Conservation (phyloP, 176 grass and related monocot genomes). For the Oryza australiensis region DNA sequence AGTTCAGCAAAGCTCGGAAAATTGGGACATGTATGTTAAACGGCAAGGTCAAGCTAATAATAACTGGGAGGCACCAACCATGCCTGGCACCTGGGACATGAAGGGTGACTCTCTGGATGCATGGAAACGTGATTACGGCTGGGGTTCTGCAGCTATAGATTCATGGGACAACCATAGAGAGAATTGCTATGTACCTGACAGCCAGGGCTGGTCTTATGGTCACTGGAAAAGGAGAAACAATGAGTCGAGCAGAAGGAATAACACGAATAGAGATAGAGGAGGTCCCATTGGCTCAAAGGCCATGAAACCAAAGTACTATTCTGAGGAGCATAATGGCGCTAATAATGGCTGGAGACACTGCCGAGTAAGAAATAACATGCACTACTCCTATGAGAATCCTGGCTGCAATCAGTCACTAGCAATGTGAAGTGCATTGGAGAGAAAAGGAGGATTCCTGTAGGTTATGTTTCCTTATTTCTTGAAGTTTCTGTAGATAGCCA, state of each 20-base stretch:
- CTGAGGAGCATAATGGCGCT: slow-evolving; percentile 7
- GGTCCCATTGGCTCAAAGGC: slow-evolving; percentile 44
- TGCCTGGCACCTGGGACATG: slow-evolving; percentile 35
- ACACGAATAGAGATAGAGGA: slow-evolving; percentile 48
- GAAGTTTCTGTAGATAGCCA: slow-evolving; percentile 32
- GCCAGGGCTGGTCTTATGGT: slow-evolving; percentile 30
- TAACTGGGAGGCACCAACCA: slow-evolving; percentile 27
- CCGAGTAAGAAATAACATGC: slow-evolving; percentile 44
- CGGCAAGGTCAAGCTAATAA: slow-evolving; percentile 31
- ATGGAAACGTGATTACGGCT: slow-evolving; percentile 39
- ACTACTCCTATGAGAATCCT: slow-evolving; percentile 45
- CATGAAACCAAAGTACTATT: slow-evolving; percentile 55
- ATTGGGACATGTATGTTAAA: slow-evolving; percentile 33
- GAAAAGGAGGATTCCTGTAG: slow-evolving; percentile 11
- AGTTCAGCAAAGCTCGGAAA: slow-evolving; percentile 34
- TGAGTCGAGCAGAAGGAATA: slow-evolving; percentile 37
- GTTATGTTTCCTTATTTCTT: background rate
- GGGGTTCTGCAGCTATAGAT: slow-evolving; percentile 35
- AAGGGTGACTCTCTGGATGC: slow-evolving; percentile 30
- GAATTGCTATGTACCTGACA: slow-evolving; percentile 15
- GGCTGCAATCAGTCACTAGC: slow-evolving; percentile 51
- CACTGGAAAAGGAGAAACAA: slow-evolving; percentile 42
- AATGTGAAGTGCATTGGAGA: slow-evolving; percentile 27
- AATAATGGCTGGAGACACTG: slow-evolving; percentile 45
- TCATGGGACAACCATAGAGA: slow-evolving; percentile 31